Base-by-base conservation (phyloP, 768 basidiomycete species). In the Pleurotus tuber-regium region DNA sequence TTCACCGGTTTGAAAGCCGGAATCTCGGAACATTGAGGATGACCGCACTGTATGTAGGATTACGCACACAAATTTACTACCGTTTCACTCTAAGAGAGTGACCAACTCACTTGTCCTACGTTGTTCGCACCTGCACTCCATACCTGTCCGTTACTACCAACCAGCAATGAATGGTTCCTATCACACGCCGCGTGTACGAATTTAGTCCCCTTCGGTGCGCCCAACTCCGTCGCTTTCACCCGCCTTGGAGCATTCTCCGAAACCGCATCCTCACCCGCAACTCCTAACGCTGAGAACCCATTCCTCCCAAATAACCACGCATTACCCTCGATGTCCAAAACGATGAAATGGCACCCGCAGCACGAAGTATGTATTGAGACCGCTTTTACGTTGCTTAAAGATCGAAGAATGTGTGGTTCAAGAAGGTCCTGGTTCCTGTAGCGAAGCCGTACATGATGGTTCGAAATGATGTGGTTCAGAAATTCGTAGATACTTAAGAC, bases 221-320 rank as follows among this genome's bases (percentile, higher is more conserved):
- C 89, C 3, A 89, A 65, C 24, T 87, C 77, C 2, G 67, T 58
- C 2, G 91, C 73, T 26, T 71, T 75, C 38, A 92, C 58, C 52
- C 77, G 74, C 63, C 78, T 76, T 16, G 92, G 89, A 54, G 84
- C 78, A 65, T 82, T 85, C 72, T 93, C 89, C 14, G 88, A 87
- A 54, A 93, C 76, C 54, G 68, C 74, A 51, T 81, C 80, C 53
- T 74, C 72, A 23, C 70, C 73, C 11, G 78, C 60, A 7, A 83
- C 69, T n/a, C 89, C 88, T 3, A 93, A 76, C 36, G 80, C 79
- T 51, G 79, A 73, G 52, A 75, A 83, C 33, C 81, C 82, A 67
- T 92, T 92, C 48, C 92, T 83, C 5, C 96, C 96, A 63, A 95
- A 91, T 59, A 98, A 67, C 86, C 92, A 94, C 7, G 93, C 96